These are phyloP conservation scores for Pugionium cornutum DNA, from an alignment of 345 rosid species.

Conservation along the genomic window DNA sequence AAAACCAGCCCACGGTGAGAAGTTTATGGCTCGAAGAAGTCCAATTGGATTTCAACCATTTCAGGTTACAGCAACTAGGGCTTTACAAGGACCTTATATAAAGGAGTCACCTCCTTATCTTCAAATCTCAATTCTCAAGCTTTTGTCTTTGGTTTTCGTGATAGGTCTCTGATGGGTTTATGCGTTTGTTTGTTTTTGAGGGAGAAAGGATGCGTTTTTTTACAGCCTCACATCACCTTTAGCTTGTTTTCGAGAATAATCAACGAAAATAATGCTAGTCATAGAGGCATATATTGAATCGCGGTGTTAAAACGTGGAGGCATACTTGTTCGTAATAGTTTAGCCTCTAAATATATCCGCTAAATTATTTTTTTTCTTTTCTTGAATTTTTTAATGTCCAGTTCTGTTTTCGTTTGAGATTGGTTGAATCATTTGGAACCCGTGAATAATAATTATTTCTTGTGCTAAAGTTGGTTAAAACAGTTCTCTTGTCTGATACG, in stretches of 20 bases:
- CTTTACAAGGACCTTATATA: constrained; percentile 25
- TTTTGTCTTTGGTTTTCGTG: not conserved
- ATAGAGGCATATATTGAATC: constrained; percentile 37
- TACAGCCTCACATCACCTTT: constrained; percentile 45
- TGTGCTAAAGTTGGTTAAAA: not conserved
- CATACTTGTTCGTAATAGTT: constrained; percentile 30
- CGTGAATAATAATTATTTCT: not conserved
- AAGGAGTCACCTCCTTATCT: not conserved
- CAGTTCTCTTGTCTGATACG: not conserved
- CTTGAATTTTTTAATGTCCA: not conserved
- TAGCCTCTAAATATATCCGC: constrained; percentile 45
- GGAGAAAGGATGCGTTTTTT: not conserved
- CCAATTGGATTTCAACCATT: not conserved
- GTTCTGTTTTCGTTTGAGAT: not conserved
- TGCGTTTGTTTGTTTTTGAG: not conserved
- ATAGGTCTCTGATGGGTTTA: not conserved
- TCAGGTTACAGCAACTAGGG: constrained; percentile 18
- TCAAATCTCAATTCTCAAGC: not conserved
- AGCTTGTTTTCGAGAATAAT: constrained; percentile 39
- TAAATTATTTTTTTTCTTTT: not conserved
- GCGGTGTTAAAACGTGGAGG: constrained; percentile 48
- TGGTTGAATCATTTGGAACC: not conserved
- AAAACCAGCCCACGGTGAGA: not conserved
- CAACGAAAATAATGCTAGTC: constrained; percentile 43
- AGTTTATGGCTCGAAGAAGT: not conserved